Evolutionary conservation across 1,139 yeast species (phyloP), one percentile per base, ranked within the genome.

Genomic region (Suhomyces yuchorum): DNA sequence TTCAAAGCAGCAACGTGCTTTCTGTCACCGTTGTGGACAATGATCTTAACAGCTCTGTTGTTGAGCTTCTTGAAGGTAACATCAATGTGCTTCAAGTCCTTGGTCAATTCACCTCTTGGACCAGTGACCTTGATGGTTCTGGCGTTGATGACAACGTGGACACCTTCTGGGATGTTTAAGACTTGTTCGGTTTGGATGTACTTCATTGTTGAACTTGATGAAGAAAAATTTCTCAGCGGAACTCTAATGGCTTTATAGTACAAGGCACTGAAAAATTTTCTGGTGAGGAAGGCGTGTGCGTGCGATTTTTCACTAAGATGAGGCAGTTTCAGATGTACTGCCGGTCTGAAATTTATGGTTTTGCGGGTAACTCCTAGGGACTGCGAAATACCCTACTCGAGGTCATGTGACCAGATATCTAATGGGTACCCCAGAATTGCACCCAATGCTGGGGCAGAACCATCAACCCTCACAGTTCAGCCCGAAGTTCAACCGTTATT

Each of bases 1-100:
- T 98, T 92, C 75, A 93, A 84, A 72, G 97, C 90, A 74, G 99
- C 99, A 76, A 93, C 98, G 81, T 93, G 99, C 86, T 93, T 93
- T 86, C 98, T 91, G 88, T 90, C 97, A 81, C 99, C 99, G 75
- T 92, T 90, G 87, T 89, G 96, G 61, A 95, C 97, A 66, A 91
- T 81, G 71, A 93, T 84, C 81, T 86, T 87, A 78, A 95, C 80
- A 66, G 84, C 84, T 59, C 72, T 78, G 78, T 82, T 77, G 72
- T 76, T 75, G 61, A 87, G 69, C 83, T 92, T 90, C 63, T 65
- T 61, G 85, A 93, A 93, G 61, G 97, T 85, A 67, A 95, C 97
- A 75, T 93, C 88, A 67, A 93, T 85, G 82, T 95, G 99, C 74
- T 87, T 85, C 72, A 95, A 83, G 83, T 87, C 81, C 85, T 93